These are phyloP conservation scores for Candida tropicalis DNA, from an alignment of 1,139 yeast species.

Conservation along the genomic window DNA sequence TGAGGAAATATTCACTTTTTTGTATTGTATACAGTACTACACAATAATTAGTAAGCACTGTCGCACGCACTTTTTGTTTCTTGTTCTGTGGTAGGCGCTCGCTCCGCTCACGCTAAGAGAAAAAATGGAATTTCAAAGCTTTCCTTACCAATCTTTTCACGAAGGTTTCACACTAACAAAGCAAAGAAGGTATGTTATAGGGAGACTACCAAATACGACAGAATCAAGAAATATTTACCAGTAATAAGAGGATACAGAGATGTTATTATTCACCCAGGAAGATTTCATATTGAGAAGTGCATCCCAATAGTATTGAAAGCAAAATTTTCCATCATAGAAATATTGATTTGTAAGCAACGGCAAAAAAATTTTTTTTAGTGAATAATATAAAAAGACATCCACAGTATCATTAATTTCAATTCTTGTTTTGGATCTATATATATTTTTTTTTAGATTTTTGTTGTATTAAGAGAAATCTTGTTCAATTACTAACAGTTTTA, in stretches of 20 bases:
- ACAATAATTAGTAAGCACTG: constrained; percentile 2
- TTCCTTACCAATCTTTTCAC: constrained; percentile 9
- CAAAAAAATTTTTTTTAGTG: neutral
- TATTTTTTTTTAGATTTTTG: neutral
- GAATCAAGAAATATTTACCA: neutral
- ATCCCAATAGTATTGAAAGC: too few species aligned
- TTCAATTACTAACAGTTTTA: constrained; percentile 31
- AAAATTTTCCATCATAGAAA: constrained; percentile 4
- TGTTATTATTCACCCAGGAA: neutral
- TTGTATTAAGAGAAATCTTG: neutral
- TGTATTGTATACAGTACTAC: constrained; percentile 1
- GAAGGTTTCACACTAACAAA: constrained; percentile 19
- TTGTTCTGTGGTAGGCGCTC: neutral
- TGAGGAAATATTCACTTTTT: neutral
- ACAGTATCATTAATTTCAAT: neutral
- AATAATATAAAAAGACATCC: neutral
- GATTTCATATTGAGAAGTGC: too few species aligned
- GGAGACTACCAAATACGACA: constrained; percentile 3
- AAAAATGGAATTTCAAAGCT: constrained; percentile 8
- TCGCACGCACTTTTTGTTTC: constrained; percentile 3
- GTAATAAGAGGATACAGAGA: neutral
- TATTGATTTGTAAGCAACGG: constrained; percentile 9
- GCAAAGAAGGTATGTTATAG: constrained; percentile 25
- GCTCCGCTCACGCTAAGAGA: constrained; percentile 9
- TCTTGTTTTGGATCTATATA: neutral